A percentile compares a stretch with the other conserved stretches of the same genome.
These are phyloP conservation scores for Xylaria sp. DNA, from an alignment of 2,329 filamentous ascomycete species.

Conservation along the genomic window DNA sequence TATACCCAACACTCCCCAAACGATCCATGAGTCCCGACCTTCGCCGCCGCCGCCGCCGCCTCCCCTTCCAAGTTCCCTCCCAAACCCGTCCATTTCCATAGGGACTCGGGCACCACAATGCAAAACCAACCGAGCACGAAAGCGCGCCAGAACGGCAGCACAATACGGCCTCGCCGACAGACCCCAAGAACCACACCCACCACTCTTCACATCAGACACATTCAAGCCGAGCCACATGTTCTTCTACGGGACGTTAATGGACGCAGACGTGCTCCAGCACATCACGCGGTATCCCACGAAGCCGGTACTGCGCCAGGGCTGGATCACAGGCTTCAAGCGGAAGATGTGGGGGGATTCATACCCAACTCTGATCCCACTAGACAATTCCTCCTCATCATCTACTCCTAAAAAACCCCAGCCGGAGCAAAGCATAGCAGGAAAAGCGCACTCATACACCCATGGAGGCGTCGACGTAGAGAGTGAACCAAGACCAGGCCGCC, in stretches of 20 bases:
- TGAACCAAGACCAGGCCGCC: too few species aligned
- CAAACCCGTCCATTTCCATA: background rate
- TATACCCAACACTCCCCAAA: background rate
- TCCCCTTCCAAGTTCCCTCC: slow-evolving; percentile 9
- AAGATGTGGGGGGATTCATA: slow-evolving; percentile 25
- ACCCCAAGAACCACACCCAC: background rate
- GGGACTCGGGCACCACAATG: background rate
- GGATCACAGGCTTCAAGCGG: slow-evolving; percentile 22
- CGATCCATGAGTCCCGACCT: background rate
- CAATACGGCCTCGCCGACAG: slow-evolving; percentile 8
- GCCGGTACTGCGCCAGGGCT: slow-evolving; percentile 8
- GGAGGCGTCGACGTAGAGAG: too few species aligned
- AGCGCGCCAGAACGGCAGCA: slow-evolving; percentile 17
- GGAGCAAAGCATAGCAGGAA: too few species aligned
- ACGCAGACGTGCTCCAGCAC: slow-evolving; percentile 14
- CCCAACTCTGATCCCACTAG: slow-evolving; percentile 3
- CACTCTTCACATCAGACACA: slow-evolving; percentile 15
- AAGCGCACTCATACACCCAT: too few species aligned
- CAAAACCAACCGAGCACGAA: background rate
- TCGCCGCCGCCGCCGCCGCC: background rate
- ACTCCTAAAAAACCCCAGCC: too few species aligned
- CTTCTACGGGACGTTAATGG: slow-evolving; percentile 25
- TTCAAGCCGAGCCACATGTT: slow-evolving; percentile 30
- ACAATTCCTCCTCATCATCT: background rate
- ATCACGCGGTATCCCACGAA: slow-evolving; percentile 10